These are phyloP conservation scores for Stenogyne calaminthoides DNA, from an alignment of 305 asterid genomes.

Conservation along the genomic window DNA sequence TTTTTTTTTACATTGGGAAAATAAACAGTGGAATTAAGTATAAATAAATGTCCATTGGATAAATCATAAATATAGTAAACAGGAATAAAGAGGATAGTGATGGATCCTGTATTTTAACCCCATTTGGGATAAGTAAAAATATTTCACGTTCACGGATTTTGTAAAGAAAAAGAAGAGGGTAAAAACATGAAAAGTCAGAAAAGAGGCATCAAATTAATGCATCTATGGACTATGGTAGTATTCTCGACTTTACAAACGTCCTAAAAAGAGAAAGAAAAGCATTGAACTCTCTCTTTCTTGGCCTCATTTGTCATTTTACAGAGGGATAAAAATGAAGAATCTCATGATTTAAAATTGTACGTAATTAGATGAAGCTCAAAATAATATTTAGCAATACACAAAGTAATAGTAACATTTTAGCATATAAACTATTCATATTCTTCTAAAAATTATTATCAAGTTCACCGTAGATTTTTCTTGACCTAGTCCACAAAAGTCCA, in stretches of 20 bases:
- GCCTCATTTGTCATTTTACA: not conserved
- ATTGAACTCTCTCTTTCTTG: not conserved
- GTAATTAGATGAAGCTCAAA: no score
- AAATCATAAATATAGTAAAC: not conserved
- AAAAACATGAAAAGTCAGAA: not conserved
- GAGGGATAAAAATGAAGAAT: no score
- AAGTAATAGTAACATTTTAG: no score
- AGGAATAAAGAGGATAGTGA: slow-evolving; percentile 1
- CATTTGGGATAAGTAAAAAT: slow-evolving; percentile 21
- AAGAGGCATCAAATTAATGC: slow-evolving; percentile 17
- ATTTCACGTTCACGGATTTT: not conserved
- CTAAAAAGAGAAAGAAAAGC: not conserved
- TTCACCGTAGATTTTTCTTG: no score
- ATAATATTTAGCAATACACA: no score
- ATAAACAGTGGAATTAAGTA: no score
- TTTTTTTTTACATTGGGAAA: no score
- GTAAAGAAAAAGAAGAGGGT: not conserved
- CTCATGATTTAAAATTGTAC: no score
- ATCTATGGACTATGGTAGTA: not conserved
- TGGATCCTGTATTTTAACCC: slow-evolving; percentile 25
- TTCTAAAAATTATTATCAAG: no score
- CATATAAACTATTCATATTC: no score
- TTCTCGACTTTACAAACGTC: not conserved
- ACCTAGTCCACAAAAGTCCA: no score
- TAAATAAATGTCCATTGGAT: not conserved